phyloP scores from a whole-genome alignment of 2,329 filamentous ascomycete genomes.

The Clathrospora elynae region DNA sequence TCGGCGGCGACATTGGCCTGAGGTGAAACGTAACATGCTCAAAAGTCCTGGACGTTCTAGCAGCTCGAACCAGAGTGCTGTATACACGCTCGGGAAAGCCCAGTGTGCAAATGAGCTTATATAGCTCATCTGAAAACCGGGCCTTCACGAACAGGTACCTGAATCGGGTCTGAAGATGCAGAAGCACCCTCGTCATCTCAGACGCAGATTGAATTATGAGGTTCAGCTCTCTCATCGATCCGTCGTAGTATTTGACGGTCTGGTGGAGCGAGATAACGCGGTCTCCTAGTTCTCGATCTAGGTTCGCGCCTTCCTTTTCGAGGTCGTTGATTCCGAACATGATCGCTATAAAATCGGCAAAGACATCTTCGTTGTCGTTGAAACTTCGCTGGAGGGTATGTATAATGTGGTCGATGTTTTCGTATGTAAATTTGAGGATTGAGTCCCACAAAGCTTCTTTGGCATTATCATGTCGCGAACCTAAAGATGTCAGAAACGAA shows the following conservation, averaged over 20 bases:
- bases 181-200: neutral
- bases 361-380: neutral
- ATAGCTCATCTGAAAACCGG: slow-evolving; percentile 12
- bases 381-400: slow-evolving; percentile 1
- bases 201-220: slow-evolving; percentile 1
- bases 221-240: slow-evolving; percentile 1
- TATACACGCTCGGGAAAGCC: slow-evolving; percentile 13
- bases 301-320: neutral
- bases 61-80: slow-evolving; percentile 12
- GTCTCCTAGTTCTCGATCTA: slow-evolving; percentile 10
- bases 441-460: slow-evolving; percentile 2
- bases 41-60: neutral
- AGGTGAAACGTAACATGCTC: neutral
- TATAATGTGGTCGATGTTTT: neutral
- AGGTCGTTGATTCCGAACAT: slow-evolving; percentile 10
- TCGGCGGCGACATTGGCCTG: neutral
- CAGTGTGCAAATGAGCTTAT: slow-evolving; percentile 13
- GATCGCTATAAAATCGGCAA: slow-evolving; percentile 3
- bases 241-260: neutral
- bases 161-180: slow-evolving; percentile 1
- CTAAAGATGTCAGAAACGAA: slow-evolving; percentile 5
- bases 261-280: slow-evolving; percentile 8
- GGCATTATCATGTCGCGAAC: neutral
- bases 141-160: slow-evolving; percentile 7
- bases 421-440: neutral